Percentiles rank a stretch among this genome's conserved stretches.
Conservation (phyloP, 73 alveolate species). For the Paramecium sexaurelia region DNA sequence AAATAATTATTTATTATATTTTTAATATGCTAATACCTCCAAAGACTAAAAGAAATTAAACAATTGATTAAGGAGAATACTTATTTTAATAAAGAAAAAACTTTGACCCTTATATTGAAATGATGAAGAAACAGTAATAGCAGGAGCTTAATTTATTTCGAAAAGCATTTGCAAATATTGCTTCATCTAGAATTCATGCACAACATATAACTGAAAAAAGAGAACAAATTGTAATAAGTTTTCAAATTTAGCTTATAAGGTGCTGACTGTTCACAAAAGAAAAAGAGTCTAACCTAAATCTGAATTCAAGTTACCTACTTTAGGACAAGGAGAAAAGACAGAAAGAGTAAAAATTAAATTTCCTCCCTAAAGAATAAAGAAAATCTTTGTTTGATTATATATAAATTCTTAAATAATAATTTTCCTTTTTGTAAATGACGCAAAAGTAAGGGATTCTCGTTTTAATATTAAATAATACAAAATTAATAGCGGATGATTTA, state of each 20-base stretch:
- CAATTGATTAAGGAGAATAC: background rate
- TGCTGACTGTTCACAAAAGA: background rate
- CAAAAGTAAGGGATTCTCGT: background rate
- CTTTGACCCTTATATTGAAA: background rate
- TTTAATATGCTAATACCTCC: background rate
- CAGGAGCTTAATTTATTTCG: background rate
- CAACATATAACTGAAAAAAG: background rate
- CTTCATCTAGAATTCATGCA: conserved; percentile 22
- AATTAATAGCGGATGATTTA: background rate
- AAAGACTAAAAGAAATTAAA: background rate
- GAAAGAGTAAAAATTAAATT: background rate
- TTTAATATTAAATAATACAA: background rate
- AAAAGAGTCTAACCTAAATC: background rate
- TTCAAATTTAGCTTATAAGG: background rate
- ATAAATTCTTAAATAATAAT: background rate
- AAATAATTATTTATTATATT: background rate
- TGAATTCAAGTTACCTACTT: background rate
- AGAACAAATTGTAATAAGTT: background rate
- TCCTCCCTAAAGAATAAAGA: background rate
- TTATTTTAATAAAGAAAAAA: background rate
- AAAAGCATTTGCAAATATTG: background rate
- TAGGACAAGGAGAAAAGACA: background rate
- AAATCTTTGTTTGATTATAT: background rate
- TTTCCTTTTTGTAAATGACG: background rate
- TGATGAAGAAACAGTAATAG: background rate